Evolutionary conservation across 2,329 filamentous ascomycete genomes (phyloP).

Genomic region (Paraconiothyrium brasiliense): DNA sequence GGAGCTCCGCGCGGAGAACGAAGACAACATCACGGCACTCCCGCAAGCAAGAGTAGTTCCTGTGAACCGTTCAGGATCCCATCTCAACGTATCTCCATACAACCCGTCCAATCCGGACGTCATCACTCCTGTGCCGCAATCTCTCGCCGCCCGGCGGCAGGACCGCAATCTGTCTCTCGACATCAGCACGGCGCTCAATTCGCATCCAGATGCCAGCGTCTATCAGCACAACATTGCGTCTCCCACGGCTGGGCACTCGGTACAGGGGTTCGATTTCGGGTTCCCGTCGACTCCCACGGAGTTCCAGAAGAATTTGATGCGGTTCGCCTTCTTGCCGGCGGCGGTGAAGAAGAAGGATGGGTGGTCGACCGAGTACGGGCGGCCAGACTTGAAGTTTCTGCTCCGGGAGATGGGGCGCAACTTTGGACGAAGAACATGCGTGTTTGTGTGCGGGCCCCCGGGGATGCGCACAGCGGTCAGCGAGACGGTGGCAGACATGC

Average conservation of each 20-base stretch:
- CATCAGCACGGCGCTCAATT: conserved; percentile 50
- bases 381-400: conserved; percentile 88
- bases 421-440: conserved; percentile 82
- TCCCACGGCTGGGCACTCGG: conserved; percentile 21
- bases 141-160: conserved; percentile 53
- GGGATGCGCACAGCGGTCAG: conserved; percentile 88
- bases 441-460: conserved; percentile 92
- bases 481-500: conserved; percentile 82
- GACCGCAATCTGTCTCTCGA: conserved; percentile 55
- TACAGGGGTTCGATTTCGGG: conserved; percentile 62
- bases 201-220: conserved; percentile 48
- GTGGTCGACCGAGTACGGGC: conserved; percentile 92
- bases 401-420: conserved; percentile 83
- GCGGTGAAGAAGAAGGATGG: conserved; percentile 68
- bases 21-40: conserved; percentile 84
- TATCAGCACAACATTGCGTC: conserved; percentile 48
- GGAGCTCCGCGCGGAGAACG: conserved; percentile 80
- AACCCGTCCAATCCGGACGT: conserved; percentile 32
- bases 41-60: conserved; percentile 63
- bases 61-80: conserved; percentile 29
- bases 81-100: conserved; percentile 55
- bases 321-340: conserved; percentile 80
- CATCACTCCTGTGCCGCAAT: conserved; percentile 35
- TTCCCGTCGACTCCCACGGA: conserved; percentile 86
- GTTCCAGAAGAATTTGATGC: conserved; percentile 89